A percentile compares a stretch with the other conserved stretches of the same genome.
phyloP scores from a whole-genome alignment of 371 early-diverging fungal genomes.

The Rhizopus sp. region DNA sequence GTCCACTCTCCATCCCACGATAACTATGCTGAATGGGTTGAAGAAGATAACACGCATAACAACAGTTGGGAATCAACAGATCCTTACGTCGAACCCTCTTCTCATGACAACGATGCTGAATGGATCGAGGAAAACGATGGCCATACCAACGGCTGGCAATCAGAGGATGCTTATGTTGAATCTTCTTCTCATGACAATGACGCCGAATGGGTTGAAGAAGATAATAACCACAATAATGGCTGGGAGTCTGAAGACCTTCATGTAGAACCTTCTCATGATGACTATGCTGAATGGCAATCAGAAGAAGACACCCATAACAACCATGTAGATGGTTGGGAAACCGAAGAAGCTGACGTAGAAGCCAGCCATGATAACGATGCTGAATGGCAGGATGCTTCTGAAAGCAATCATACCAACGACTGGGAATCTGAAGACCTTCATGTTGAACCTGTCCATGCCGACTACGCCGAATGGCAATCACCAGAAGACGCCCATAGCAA shows the following conservation, averaged over 20 bases:
- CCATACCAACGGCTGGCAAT: background rate
- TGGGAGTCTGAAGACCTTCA: slow-evolving; percentile 19
- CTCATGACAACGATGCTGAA: slow-evolving; percentile 2
- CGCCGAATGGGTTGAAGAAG: slow-evolving; percentile 13
- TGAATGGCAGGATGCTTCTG: slow-evolving; percentile 25
- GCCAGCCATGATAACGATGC: slow-evolving; percentile 14
- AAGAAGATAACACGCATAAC: slow-evolving; percentile 8
- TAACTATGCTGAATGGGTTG: slow-evolving; percentile 22
- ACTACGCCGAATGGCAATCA: slow-evolving; percentile 3
- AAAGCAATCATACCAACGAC: slow-evolving; percentile 4
- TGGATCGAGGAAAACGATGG: slow-evolving; percentile 11
- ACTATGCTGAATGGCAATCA: background rate
- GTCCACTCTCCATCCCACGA: background rate
- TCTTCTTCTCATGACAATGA: slow-evolving; percentile 13
- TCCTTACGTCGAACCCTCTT: background rate
- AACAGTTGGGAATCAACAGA: slow-evolving; percentile 3
- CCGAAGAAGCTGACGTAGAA: slow-evolving; percentile 3
- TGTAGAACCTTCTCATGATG: background rate
- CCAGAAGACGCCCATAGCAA: no score
- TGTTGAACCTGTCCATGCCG: background rate
- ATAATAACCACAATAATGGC: slow-evolving; percentile 6
- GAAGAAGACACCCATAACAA: no score
- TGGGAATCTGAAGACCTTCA: slow-evolving; percentile 15
- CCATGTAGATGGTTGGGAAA: slow-evolving; percentile 11
- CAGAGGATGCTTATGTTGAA: background rate